phyloP scores from a whole-genome alignment of 495 filamentous ascomycete species.

The Physcia stellaris region DNA sequence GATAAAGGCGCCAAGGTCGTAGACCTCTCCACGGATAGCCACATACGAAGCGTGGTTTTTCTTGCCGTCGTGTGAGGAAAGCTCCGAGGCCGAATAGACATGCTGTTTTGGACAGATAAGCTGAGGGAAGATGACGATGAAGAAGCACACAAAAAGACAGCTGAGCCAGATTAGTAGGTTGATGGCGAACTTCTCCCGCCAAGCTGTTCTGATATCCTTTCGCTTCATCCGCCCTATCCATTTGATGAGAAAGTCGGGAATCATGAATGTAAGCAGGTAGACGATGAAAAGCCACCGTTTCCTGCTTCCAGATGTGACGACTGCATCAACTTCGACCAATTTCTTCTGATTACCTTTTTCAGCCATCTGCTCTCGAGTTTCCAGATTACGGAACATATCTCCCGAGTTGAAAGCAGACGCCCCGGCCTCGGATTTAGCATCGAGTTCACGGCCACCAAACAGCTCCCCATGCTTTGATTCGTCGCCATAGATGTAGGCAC shows the following conservation, averaged over 20 bases:
- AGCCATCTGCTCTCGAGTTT: constrained; percentile 84
- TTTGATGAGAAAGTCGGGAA: constrained; percentile 75
- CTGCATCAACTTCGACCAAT: constrained; percentile 79
- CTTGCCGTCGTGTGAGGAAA: constrained; percentile 63
- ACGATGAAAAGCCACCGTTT: constrained; percentile 89
- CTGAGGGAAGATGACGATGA: constrained; percentile 74
- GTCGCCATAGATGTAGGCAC: constrained; percentile 54
- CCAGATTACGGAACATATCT: constrained; percentile 97
- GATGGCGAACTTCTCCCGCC: constrained; percentile 96
- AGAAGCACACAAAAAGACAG: constrained; percentile 69
- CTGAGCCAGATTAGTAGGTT: constrained; percentile 93
- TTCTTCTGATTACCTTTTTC: constrained; percentile 88
- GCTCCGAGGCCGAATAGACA: constrained; percentile 69
- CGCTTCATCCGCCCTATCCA: constrained; percentile 74
- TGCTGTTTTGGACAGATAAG: constrained; percentile 86
- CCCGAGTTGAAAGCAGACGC: constrained; percentile 77
- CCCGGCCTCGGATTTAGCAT: constrained; percentile 79
- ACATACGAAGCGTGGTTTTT: constrained; percentile 48
- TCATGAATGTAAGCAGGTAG: constrained; percentile 68
- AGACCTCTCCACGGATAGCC: constrained; percentile 78
- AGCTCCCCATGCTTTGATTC: constrained; percentile 57
- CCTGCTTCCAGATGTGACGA: constrained; percentile 61
- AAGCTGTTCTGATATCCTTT: constrained; percentile 85
- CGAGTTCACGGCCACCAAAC: constrained; percentile 71
- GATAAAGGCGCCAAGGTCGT: constrained; percentile 63